phyloP scores from a whole-genome alignment of 371 early-diverging fungal species.

The Rhizopus microsporus region DNA sequence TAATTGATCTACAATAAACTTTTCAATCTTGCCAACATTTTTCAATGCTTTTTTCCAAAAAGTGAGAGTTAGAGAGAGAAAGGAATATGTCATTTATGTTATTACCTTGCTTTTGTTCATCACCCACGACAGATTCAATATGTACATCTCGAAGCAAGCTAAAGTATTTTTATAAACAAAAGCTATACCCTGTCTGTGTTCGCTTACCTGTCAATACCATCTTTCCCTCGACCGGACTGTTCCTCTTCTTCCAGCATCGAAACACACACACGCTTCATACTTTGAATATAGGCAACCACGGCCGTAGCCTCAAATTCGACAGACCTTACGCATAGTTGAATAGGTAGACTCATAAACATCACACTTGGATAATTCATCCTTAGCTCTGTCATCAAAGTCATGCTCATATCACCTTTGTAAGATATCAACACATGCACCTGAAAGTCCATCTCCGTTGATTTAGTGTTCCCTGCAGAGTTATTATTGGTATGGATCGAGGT shows the following conservation, averaged over 20 bases:
- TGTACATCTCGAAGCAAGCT: constrained; percentile 75
- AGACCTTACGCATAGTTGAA: constrained; percentile 79
- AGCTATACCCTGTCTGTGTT: neutral
- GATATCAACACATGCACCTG: constrained; percentile 74
- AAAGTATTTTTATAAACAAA: neutral
- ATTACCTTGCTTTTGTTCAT: constrained; percentile 82
- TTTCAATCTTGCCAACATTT: constrained; percentile 92
- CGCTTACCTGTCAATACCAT: constrained; percentile 40
- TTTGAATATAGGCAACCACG: constrained; percentile 83
- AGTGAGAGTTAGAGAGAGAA: neutral
- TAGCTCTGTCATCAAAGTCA: constrained; percentile 84
- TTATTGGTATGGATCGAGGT: constrained; percentile 9
- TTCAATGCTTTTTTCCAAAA: constrained; percentile 63
- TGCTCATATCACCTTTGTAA: constrained; percentile 84
- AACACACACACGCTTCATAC: constrained; percentile 75
- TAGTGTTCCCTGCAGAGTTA: constrained; percentile 8
- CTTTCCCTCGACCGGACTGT: constrained; percentile 15
- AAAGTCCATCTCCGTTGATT: constrained; percentile 63
- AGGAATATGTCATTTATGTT: neutral
- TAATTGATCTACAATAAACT: constrained; percentile 88
- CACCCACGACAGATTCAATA: constrained; percentile 90
- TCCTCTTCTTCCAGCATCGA: constrained; percentile 86
- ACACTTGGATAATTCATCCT: constrained; percentile 92
- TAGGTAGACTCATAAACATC: constrained; percentile 88
- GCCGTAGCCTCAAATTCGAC: constrained; percentile 86